A percentile compares a stretch with the other conserved stretches of the same genome.
Evolutionary conservation across 805 yeast genomes (phyloP).

Genomic region (Metschnikowia picachoensis): DNA sequence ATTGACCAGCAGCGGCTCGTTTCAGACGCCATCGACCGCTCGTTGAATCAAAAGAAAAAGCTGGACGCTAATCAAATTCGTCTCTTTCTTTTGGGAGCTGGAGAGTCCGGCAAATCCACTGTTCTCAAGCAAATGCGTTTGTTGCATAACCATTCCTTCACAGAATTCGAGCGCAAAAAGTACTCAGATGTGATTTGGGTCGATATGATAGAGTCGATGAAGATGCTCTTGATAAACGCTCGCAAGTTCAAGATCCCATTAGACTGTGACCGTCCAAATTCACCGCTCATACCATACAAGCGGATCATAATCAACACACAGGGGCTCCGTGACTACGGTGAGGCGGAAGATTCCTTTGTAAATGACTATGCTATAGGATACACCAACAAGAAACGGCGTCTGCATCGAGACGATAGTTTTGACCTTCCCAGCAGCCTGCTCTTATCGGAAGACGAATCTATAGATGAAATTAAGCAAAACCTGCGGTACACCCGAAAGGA

Average conservation of each 20-base stretch:
- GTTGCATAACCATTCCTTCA: slow-evolving; percentile 81
- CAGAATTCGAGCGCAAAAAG: slow-evolving; percentile 71
- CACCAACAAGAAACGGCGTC: slow-evolving; percentile 1
- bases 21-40: slow-evolving; percentile 63
- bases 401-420: slow-evolving; percentile 3
- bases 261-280: slow-evolving; percentile 56
- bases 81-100: slow-evolving; percentile 83
- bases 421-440: slow-evolving; percentile 14
- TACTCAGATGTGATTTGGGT: slow-evolving; percentile 90
- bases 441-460: slow-evolving; percentile 8
- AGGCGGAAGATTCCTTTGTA: slow-evolving; percentile 10
- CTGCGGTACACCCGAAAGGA: slow-evolving; percentile 34
- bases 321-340: slow-evolving; percentile 11
- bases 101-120: slow-evolving; percentile 93
- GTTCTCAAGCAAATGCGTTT: slow-evolving; percentile 85
- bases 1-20: slow-evolving; percentile 50
- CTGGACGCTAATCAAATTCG: slow-evolving; percentile 59
- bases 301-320: slow-evolving; percentile 52
- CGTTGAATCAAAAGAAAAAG: slow-evolving; percentile 48
- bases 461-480: slow-evolving; percentile 5
- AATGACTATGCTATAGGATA: slow-evolving; percentile 18
- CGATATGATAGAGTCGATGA: slow-evolving; percentile 84
- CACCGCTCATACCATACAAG: slow-evolving; percentile 44
- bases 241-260: slow-evolving; percentile 58
- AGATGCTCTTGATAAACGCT: slow-evolving; percentile 69